These are phyloP conservation scores for Ogataea philodendri DNA, from an alignment of 805 yeast genomes.

Conservation along the genomic window DNA sequence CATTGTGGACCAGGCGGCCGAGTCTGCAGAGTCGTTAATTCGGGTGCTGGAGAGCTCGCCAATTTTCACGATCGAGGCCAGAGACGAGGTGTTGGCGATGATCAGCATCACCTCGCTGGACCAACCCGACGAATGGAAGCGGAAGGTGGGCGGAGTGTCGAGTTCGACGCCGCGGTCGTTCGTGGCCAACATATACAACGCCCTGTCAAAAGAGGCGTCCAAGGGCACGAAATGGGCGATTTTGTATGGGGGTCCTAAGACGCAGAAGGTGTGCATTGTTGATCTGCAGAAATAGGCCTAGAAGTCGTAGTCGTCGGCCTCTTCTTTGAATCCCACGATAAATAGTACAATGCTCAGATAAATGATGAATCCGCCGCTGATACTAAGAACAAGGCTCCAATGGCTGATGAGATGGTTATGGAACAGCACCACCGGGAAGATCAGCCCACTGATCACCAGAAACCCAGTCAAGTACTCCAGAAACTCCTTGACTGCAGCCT, in stretches of 20 bases:
- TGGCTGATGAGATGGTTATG: slow-evolving; percentile 30
- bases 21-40: slow-evolving; percentile 54
- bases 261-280: slow-evolving; percentile 65
- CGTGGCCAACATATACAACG: slow-evolving; percentile 67
- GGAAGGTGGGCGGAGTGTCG: slow-evolving; percentile 81
- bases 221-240: slow-evolving; percentile 76
- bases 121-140: slow-evolving; percentile 77
- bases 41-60: slow-evolving; percentile 63
- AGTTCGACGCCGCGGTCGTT: slow-evolving; percentile 78
- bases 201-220: slow-evolving; percentile 68
- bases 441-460: slow-evolving; percentile 34
- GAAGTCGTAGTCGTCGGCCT: slow-evolving; percentile 38
- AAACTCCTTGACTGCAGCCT: slow-evolving; percentile 28
- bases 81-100: slow-evolving; percentile 84
- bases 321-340: slow-evolving; percentile 67
- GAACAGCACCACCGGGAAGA: slow-evolving; percentile 33
- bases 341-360: slow-evolving; percentile 81
- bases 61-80: slow-evolving; percentile 70
- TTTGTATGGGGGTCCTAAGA: slow-evolving; percentile 75
- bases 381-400: slow-evolving; percentile 54
- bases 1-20: slow-evolving; percentile 67
- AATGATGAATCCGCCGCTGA: slow-evolving; percentile 79
- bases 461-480: slow-evolving; percentile 34
- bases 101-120: slow-evolving; percentile 72
- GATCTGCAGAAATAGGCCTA: slow-evolving; percentile 56